Percentiles rank a stretch among this genome's conserved stretches.
These are phyloP conservation scores for Phytophthora aleatoria DNA, from an alignment of 352 stramenopile genomes.

Conservation along the genomic window DNA sequence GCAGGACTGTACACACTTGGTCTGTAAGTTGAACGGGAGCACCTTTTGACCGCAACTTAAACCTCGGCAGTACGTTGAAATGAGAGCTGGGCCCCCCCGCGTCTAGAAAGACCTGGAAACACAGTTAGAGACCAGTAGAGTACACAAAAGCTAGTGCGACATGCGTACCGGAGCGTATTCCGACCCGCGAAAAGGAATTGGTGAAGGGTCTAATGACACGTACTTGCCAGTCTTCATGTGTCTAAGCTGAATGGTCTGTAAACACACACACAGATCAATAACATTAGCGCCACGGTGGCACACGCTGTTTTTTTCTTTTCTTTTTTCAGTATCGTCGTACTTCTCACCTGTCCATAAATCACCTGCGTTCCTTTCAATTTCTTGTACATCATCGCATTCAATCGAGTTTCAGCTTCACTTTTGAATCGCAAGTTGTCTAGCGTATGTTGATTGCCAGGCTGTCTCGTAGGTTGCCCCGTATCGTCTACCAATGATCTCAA, in stretches of 20 bases:
- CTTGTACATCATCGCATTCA: constrained; percentile 80
- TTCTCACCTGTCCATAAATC: constrained; percentile 64
- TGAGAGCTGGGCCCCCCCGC: constrained; percentile 50
- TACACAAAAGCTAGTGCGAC: background rate
- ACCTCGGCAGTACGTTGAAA: constrained; percentile 60
- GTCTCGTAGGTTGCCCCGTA: constrained; percentile 9
- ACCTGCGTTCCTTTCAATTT: constrained; percentile 64
- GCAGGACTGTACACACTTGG: constrained; percentile 39
- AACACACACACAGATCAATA: background rate
- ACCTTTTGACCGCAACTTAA: constrained; percentile 71
- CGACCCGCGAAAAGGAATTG: constrained; percentile 54
- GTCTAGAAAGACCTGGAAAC: constrained; percentile 53
- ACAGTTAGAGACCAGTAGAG: constrained; percentile 22
- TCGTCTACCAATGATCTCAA: constrained; percentile 34
- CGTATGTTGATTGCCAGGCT: constrained; percentile 28
- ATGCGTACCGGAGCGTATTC: constrained; percentile 55
- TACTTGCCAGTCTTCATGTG: constrained; percentile 70
- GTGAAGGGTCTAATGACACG: constrained; percentile 50
- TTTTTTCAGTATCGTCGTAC: no score
- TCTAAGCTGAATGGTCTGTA: constrained; percentile 61
- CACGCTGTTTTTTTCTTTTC: no score
- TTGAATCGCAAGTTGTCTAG: constrained; percentile 69
- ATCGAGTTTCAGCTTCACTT: constrained; percentile 60
- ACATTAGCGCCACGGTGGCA: background rate
- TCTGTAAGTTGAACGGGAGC: constrained; percentile 68